Evolutionary conservation across 2,329 filamentous ascomycete species (phyloP).

Genomic region (Tetracladium maxilliforme): DNA sequence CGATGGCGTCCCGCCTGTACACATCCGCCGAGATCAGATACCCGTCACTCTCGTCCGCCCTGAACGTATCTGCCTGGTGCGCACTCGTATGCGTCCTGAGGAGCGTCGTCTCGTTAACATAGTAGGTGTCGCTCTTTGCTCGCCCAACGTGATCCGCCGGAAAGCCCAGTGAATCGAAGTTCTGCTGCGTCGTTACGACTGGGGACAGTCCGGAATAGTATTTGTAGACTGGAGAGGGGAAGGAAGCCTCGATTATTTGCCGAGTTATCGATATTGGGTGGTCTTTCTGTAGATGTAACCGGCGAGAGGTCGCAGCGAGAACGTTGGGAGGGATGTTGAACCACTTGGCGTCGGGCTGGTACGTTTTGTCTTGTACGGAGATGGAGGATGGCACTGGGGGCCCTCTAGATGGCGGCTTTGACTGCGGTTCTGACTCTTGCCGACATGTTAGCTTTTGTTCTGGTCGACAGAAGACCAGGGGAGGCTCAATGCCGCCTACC

Average conservation of each 20-base stretch:
- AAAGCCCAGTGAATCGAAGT: slow-evolving; percentile 96
- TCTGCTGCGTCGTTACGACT: slow-evolving; percentile 71
- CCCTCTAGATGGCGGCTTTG: too few species aligned
- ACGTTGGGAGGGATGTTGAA: slow-evolving; percentile 74
- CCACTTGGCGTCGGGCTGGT: slow-evolving; percentile 63
- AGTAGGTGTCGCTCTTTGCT: slow-evolving; percentile 84
- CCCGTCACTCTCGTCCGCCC: slow-evolving; percentile 55
- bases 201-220: slow-evolving; percentile 70
- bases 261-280: slow-evolving; percentile 87
- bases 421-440: too few species aligned
- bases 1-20: slow-evolving; percentile 87
- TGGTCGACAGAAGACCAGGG: too few species aligned
- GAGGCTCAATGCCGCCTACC: too few species aligned
- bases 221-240: slow-evolving; percentile 56
- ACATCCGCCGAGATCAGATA: slow-evolving; percentile 92
- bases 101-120: slow-evolving; percentile 72
- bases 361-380: slow-evolving; percentile 46
- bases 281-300: slow-evolving; percentile 78
- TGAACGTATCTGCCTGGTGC: slow-evolving; percentile 75
- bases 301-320: slow-evolving; percentile 55
- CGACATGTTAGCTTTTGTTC: too few species aligned
- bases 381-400: too few species aligned
- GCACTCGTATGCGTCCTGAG: slow-evolving; percentile 90
- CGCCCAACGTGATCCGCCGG: slow-evolving; percentile 77
- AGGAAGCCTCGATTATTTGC: slow-evolving; percentile 81